phyloP scores from a whole-genome alignment of 2,329 filamentous ascomycete genomes.

The Penicillium digitatum region DNA sequence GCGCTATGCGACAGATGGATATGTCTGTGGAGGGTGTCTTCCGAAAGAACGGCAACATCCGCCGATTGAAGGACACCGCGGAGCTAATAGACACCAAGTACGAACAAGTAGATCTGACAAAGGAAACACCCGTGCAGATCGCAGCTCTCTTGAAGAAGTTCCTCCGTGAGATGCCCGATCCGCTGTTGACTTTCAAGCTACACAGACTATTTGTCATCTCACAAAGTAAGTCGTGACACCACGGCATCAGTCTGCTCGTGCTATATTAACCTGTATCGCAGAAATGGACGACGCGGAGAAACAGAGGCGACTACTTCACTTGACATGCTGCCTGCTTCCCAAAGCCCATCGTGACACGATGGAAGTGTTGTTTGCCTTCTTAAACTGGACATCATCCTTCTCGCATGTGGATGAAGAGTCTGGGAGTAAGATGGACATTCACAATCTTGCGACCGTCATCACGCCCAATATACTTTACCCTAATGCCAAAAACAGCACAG shows the following conservation, averaged over 20 bases:
- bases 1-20: conserved; percentile 97
- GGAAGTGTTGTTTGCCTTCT: conserved; percentile 91
- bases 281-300: conserved; percentile 77
- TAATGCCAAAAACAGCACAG: conserved; percentile 63
- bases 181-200: conserved; percentile 89
- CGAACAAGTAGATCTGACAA: conserved; percentile 78
- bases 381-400: conserved; percentile 97
- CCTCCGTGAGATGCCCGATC: conserved; percentile 88
- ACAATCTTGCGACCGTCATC: conserved; percentile 95
- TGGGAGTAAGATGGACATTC: conserved; percentile 97
- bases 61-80: conserved; percentile 79
- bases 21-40: conserved; percentile 98
- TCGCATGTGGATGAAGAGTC: conserved; percentile 95
- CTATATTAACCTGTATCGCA: conserved; percentile 27
- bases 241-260: conserved; percentile 11
- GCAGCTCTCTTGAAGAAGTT: conserved; percentile 94
- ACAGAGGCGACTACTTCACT: conserved; percentile 78
- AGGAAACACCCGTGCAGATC: conserved; percentile 87
- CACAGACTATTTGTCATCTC: conserved; percentile 86
- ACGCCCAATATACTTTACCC: conserved; percentile 90
- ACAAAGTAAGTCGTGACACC: conserved; percentile 57
- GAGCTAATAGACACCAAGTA: conserved; percentile 83
- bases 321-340: conserved; percentile 87
- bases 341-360: conserved; percentile 90
- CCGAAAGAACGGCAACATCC: conserved; percentile 98